A percentile compares a stretch with the other conserved stretches of the same genome.
phyloP scores from a whole-genome alignment of 73 alveolate species.

The Uronychia binucleata region DNA sequence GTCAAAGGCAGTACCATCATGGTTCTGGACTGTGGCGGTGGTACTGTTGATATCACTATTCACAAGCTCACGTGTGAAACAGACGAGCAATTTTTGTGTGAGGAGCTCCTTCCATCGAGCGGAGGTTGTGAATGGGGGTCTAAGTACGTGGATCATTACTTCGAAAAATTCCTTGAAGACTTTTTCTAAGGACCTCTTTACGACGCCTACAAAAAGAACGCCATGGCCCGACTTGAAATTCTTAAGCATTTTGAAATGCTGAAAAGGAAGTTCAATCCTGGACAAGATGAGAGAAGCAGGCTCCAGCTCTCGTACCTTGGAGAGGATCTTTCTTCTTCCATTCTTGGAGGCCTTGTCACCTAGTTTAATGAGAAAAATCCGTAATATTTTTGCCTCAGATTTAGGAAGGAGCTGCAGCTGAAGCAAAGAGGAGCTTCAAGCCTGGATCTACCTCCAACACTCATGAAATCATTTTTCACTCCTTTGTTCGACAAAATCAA shows the following conservation, averaged over 20 bases:
- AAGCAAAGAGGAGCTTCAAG: constrained; percentile 94
- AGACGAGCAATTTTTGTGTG: constrained; percentile 93
- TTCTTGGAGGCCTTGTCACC: constrained; percentile 83
- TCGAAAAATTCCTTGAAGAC: constrained; percentile 93
- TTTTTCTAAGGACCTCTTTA: constrained; percentile 92
- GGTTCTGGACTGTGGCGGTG: constrained; percentile 99
- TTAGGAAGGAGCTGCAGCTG: constrained; percentile 59
- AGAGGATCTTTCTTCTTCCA: constrained; percentile 87
- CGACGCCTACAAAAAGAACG: constrained; percentile 81
- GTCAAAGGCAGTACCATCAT: constrained; percentile 87
- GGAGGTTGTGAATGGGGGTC: constrained; percentile 99
- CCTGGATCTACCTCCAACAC: constrained; percentile 91
- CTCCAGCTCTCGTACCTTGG: constrained; percentile 93
- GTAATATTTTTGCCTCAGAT: background rate
- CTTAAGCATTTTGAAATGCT: constrained; percentile 96
- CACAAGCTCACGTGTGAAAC: constrained; percentile 95
- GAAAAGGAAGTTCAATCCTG: constrained; percentile 95
- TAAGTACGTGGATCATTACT: constrained; percentile 95
- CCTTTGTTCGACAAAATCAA: constrained; percentile 93
- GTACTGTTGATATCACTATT: constrained; percentile 97
- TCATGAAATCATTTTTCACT: constrained; percentile 93
- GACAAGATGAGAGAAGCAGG: constrained; percentile 90
- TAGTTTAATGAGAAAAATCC: constrained; percentile 78
- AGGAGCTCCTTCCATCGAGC: constrained; percentile 94
- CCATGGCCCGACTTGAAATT: constrained; percentile 96